A percentile compares a stretch with the other conserved stretches of the same genome.
Conservation (phyloP, 257 asterid genomes). For the Gentiana macrophylla region DNA sequence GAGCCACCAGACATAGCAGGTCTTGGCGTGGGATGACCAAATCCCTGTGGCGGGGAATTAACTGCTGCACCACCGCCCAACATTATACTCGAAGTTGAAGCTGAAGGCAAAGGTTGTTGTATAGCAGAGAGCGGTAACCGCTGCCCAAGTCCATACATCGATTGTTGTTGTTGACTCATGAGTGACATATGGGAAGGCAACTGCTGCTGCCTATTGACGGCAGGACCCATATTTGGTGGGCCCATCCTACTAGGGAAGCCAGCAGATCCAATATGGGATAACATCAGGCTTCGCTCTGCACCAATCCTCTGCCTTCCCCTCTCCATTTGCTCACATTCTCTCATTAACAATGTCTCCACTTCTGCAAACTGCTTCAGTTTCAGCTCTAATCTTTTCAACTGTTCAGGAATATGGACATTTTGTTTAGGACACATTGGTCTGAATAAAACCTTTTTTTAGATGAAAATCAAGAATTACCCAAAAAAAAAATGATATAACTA, state of each 20-base stretch:
- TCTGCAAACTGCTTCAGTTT: constrained; percentile 99
- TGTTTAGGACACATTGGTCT: background rate
- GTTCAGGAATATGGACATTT: constrained; percentile 11
- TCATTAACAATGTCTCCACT: constrained; percentile 85
- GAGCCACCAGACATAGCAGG: constrained; percentile 48
- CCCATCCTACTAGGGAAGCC: constrained; percentile 47
- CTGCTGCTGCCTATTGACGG: constrained; percentile 52
- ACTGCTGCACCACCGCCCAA: constrained; percentile 26
- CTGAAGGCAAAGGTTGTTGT: constrained; percentile 35
- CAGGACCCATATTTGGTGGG: constrained; percentile 33
- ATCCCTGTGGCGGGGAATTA: constrained; percentile 41
- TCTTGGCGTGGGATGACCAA: constrained; percentile 58
- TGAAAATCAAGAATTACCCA: no score
- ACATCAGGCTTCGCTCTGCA: constrained; percentile 48
- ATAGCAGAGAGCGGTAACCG: constrained; percentile 74
- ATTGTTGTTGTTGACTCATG: constrained; percentile 23
- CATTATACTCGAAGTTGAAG: constrained; percentile 41
- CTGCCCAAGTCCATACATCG: constrained; percentile 71
- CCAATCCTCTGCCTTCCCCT: constrained; percentile 69
- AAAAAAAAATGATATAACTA: no score
- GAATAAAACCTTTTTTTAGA: no score
- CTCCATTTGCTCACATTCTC: constrained; percentile 95
- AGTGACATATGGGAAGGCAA: constrained; percentile 67
- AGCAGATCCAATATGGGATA: constrained; percentile 51
- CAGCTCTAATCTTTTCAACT: constrained; percentile 94